These are phyloP conservation scores for Zasmidium angulare DNA, from an alignment of 2,329 filamentous ascomycete species.

Conservation along the genomic window DNA sequence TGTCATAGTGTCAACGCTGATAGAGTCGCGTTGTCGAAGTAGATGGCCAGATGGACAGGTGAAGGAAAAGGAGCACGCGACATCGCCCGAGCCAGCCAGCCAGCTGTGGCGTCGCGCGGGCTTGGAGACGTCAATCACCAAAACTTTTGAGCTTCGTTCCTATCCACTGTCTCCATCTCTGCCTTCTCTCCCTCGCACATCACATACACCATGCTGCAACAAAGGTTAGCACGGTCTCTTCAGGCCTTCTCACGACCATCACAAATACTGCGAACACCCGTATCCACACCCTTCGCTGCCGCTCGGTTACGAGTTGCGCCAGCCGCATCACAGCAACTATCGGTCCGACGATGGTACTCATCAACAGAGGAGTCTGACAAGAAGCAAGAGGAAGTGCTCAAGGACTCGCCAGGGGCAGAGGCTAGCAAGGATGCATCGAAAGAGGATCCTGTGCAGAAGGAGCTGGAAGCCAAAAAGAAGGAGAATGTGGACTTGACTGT, in stretches of 20 bases:
- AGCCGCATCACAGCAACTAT: constrained; percentile 31
- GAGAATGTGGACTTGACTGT: constrained; percentile 86
- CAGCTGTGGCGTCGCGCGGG: not conserved
- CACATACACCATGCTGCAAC: constrained; percentile 47
- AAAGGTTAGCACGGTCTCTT: constrained; percentile 51
- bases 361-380: constrained; percentile 41
- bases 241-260: constrained; percentile 35
- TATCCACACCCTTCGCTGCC: constrained; percentile 32
- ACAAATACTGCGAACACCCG: constrained; percentile 26
- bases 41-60: not conserved
- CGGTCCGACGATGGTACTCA: constrained; percentile 46
- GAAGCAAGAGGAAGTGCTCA: constrained; percentile 40
- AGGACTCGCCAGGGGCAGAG: constrained; percentile 34
- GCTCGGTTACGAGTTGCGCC: constrained; percentile 29
- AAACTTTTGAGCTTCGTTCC: not conserved
- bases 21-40: not conserved
- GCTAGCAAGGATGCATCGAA: constrained; percentile 34
- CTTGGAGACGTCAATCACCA: not conserved
- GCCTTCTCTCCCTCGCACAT: constrained; percentile 1
- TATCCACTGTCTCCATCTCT: constrained; percentile 7
- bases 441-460: constrained; percentile 58
- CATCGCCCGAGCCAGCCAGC: not conserved
- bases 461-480: constrained; percentile 70
- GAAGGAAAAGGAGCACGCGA: not conserved
- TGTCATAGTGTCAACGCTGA: not conserved